These are phyloP conservation scores for Leccinum subfulvum DNA, from an alignment of 1,284 basidiomycete species.

Conservation along the genomic window DNA sequence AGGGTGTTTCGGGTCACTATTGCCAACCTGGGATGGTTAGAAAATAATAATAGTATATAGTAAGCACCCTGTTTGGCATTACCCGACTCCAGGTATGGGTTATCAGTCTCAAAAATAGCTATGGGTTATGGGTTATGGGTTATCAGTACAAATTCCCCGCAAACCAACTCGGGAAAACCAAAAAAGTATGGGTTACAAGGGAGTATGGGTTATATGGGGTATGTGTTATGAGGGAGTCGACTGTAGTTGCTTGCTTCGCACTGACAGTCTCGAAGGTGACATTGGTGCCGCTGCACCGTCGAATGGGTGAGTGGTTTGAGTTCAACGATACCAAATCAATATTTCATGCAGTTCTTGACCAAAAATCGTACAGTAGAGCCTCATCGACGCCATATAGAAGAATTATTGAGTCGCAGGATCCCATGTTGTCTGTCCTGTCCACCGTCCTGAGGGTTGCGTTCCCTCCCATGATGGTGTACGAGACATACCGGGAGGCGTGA, in stretches of 20 bases:
- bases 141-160: not conserved
- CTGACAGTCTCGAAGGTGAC: not conserved
- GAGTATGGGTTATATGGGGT: not conserved
- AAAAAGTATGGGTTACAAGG: not conserved
- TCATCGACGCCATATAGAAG: not conserved
- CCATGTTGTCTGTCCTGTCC: not conserved
- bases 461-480: not conserved
- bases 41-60: not conserved
- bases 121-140: not conserved
- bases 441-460: not conserved
- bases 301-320: slow-evolving; percentile 4
- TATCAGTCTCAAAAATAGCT: not conserved
- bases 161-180: not conserved
- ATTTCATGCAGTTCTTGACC: not conserved
- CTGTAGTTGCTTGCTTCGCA: slow-evolving; percentile 2
- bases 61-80: not conserved
- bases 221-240: not conserved
- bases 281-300: slow-evolving; percentile 10
- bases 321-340: not conserved
- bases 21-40: not conserved
- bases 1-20: not conserved
- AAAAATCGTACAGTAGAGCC: not conserved
- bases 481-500: slow-evolving; percentile 10
- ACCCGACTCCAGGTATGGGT: not conserved
- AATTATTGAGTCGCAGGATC: not conserved